A percentile compares a stretch with the other conserved stretches of the same genome.
These are phyloP conservation scores for Schwanniomyces etchellsii DNA, from an alignment of 1,139 yeast genomes.

Conservation along the genomic window DNA sequence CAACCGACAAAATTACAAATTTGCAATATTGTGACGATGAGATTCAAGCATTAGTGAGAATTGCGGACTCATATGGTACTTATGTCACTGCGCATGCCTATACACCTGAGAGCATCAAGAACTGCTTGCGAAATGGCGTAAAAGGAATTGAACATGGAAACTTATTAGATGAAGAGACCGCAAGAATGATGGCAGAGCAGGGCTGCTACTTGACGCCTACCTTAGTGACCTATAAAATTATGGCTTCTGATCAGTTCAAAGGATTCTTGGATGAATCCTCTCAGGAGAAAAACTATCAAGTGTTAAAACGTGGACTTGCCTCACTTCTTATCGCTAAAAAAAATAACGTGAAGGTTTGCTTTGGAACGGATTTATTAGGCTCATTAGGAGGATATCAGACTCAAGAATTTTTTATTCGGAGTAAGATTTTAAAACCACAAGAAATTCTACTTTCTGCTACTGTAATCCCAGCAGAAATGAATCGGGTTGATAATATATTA, in stretches of 20 bases:
- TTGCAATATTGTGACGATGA: constrained; percentile 17
- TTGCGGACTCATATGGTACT: constrained; percentile 15
- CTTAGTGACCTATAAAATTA: constrained; percentile 16
- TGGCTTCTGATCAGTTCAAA: constrained; percentile 16
- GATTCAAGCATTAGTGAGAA: constrained; percentile 15
- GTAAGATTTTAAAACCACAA: constrained; percentile 11
- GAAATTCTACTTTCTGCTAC: constrained; percentile 17
- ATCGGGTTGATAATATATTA: constrained; percentile 9
- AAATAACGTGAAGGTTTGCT: constrained; percentile 14
- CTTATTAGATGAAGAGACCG: constrained; percentile 15
- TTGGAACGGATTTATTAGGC: constrained; percentile 17
- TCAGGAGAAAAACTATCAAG: constrained; percentile 12
- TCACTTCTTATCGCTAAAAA: constrained; percentile 13
- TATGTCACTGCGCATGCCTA: constrained; percentile 20
- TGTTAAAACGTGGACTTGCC: constrained; percentile 13
- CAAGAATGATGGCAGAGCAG: constrained; percentile 14
- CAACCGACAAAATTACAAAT: constrained; percentile 10
- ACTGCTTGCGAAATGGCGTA: constrained; percentile 15
- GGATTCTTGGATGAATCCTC: constrained; percentile 11
- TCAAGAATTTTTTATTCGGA: constrained; percentile 15
- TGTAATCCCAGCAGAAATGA: constrained; percentile 14
- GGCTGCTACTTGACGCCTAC: constrained; percentile 17
- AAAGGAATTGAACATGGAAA: constrained; percentile 21
- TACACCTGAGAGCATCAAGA: constrained; percentile 14
- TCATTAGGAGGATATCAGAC: constrained; percentile 16